Conservation (phyloP, 2,329 filamentous ascomycete genomes). For the Metarhizium sp. region DNA sequence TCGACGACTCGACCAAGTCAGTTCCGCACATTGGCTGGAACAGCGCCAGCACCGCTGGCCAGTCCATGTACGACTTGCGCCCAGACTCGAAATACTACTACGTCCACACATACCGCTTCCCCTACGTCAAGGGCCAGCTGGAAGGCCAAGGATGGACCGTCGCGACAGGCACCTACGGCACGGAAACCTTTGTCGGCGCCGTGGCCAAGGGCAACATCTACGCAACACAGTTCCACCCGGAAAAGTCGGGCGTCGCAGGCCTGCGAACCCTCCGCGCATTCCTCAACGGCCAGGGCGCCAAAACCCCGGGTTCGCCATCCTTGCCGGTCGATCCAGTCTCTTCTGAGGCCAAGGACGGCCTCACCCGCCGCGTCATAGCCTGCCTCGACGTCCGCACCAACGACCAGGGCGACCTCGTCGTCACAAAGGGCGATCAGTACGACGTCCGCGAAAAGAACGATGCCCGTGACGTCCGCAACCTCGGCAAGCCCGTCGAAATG, state of each 20-base stretch:
- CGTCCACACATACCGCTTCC: slow-evolving; percentile 86
- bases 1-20: slow-evolving; percentile 68
- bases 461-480: slow-evolving; percentile 65
- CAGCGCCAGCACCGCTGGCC: slow-evolving; percentile 58
- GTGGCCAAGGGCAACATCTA: slow-evolving; percentile 78
- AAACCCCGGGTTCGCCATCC: slow-evolving; percentile 30
- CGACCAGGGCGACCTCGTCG: slow-evolving; percentile 87
- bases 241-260: slow-evolving; percentile 90
- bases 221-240: slow-evolving; percentile 93
- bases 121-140: slow-evolving; percentile 63
- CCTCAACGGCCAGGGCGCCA: slow-evolving; percentile 58
- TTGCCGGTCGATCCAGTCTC: slow-evolving; percentile 4
- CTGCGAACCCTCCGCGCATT: slow-evolving; percentile 79
- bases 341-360: slow-evolving; percentile 44
- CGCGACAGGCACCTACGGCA: slow-evolving; percentile 81
- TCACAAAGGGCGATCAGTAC: slow-evolving; percentile 98
- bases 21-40: slow-evolving; percentile 99
- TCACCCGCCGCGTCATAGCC: slow-evolving; percentile 90
- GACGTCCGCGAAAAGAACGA: slow-evolving; percentile 84
- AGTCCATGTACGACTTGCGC: slow-evolving; percentile 63
- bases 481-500: slow-evolving; percentile 95
- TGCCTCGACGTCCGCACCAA: slow-evolving; percentile 94
- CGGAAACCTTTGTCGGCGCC: slow-evolving; percentile 85
- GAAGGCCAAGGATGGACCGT: slow-evolving; percentile 82
- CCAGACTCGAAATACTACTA: slow-evolving; percentile 96